These are phyloP conservation scores for Dacryopinax primogenitus DNA, from an alignment of 768 basidiomycete species.

Conservation along the genomic window DNA sequence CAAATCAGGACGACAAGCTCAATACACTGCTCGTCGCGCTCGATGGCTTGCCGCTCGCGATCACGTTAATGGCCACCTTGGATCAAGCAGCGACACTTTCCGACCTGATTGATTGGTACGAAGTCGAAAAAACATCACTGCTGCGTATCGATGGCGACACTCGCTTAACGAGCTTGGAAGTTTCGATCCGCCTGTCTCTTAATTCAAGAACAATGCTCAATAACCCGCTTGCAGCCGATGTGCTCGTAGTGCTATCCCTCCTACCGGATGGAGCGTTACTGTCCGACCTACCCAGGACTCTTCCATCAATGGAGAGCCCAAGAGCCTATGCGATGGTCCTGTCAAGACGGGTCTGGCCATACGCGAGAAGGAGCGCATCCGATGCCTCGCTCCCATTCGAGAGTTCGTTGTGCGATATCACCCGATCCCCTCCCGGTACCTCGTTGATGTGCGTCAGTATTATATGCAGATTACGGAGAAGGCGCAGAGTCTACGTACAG, in stretches of 20 bases:
- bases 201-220: conserved; percentile 16
- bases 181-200: conserved; percentile 21
- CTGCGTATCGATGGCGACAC: background rate
- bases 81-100: background rate
- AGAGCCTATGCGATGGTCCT: background rate
- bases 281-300: background rate
- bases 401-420: background rate
- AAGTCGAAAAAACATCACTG: background rate
- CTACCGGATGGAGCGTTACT: conserved; percentile 21
- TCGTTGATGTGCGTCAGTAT: background rate
- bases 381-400: background rate
- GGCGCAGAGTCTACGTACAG: background rate
- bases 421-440: background rate
- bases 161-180: conserved; percentile 19
- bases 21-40: background rate
- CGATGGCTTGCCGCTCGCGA: background rate
- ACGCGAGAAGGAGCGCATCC: background rate
- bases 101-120: background rate
- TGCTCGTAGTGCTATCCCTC: conserved; percentile 21
- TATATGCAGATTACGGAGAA: background rate
- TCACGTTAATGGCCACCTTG: background rate
- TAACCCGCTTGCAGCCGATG: conserved; percentile 18
- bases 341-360: background rate
- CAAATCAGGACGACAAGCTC: background rate
- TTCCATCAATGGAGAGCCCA: background rate